A percentile compares a stretch with the other conserved stretches of the same genome.
Conservation (phyloP, 257 asterid genomes). For the Nicotiana otophora region DNA sequence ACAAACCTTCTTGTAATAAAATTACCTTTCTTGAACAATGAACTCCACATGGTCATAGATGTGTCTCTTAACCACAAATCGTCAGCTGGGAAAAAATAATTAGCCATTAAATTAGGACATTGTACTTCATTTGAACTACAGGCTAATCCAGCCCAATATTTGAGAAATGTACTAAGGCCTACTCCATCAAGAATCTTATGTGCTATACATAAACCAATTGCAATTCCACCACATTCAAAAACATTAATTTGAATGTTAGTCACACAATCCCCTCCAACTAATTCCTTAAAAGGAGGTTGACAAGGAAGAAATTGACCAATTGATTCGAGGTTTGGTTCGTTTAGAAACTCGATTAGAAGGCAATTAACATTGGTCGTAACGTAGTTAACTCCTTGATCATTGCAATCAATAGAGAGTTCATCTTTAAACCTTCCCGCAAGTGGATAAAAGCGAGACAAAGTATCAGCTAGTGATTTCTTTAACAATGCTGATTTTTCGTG, state of each 20-base stretch:
- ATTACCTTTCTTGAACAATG: conserved; percentile 51
- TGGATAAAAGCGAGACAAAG: conserved; percentile 46
- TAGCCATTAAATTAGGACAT: conserved; percentile 42
- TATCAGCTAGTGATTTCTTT: conserved; percentile 46
- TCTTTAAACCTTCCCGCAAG: conserved; percentile 62
- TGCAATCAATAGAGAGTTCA: conserved; percentile 51
- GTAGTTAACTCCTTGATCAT: conserved; percentile 57
- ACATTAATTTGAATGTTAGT: conserved; percentile 52
- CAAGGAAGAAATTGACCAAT: conserved; percentile 47
- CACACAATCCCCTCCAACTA: conserved; percentile 25
- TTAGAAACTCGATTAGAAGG: conserved; percentile 33
- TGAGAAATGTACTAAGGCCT: conserved; percentile 46
- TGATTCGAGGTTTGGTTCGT: conserved; percentile 35
- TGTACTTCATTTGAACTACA: conserved; percentile 12
- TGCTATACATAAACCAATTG: conserved; percentile 58
- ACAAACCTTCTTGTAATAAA: conserved; percentile 54
- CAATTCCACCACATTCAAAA: conserved; percentile 72
- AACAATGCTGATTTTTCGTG: conserved; percentile 30
- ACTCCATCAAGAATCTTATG: conserved; percentile 67
- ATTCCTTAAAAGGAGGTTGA: conserved; percentile 23
- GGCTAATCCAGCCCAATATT: conserved; percentile 42
- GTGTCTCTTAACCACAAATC: conserved; percentile 45
- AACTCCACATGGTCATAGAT: conserved; percentile 50
- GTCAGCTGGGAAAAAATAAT: conserved; percentile 40
- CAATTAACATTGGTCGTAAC: conserved; percentile 32